Evolutionary conservation across 441 rosid genomes (phyloP).

Genomic region (Heliophila coronopifolia): DNA sequence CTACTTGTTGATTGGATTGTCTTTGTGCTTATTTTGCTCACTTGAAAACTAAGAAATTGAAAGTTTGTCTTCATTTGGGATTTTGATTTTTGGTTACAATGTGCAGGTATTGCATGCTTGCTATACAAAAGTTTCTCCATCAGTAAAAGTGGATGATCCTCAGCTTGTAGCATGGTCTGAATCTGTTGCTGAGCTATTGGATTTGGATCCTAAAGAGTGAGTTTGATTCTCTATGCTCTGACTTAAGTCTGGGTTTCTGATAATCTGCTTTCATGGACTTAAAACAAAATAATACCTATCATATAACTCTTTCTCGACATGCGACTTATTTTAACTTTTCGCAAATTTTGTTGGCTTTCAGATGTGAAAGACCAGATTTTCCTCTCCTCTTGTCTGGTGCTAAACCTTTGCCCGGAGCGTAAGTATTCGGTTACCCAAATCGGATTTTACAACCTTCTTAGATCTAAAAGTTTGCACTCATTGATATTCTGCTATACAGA

Average conservation of each 20-base stretch:
- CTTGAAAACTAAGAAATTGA: background rate
- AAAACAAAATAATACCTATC: too few relatives aligned
- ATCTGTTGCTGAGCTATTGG: slow-evolving; percentile 71
- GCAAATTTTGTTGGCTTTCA: slow-evolving; percentile 29
- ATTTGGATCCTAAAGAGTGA: slow-evolving; percentile 87
- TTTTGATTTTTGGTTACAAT: slow-evolving; percentile 3
- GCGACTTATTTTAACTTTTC: background rate
- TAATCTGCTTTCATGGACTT: background rate
- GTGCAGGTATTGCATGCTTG: slow-evolving; percentile 79
- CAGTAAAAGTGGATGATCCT: slow-evolving; percentile 79
- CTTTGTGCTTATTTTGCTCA: slow-evolving; percentile 1
- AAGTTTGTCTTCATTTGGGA: background rate
- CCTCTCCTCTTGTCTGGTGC: slow-evolving; percentile 76
- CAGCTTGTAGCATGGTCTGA: slow-evolving; percentile 93
- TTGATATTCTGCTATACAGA: slow-evolving; percentile 37
- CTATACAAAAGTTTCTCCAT: slow-evolving; percentile 77
- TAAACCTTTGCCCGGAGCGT: slow-evolving; percentile 68
- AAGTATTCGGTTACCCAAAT: slow-evolving; percentile 33
- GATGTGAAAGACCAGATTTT: slow-evolving; percentile 87
- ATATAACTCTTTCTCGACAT: background rate
- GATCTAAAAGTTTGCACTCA: too few relatives aligned
- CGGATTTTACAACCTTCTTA: background rate
- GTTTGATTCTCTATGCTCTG: slow-evolving; percentile 23
- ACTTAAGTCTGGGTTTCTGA: background rate
- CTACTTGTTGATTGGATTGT: background rate